Evolutionary conservation across 73 alveolate genomes (phyloP).

Genomic region (Blepharisma japonicum): DNA sequence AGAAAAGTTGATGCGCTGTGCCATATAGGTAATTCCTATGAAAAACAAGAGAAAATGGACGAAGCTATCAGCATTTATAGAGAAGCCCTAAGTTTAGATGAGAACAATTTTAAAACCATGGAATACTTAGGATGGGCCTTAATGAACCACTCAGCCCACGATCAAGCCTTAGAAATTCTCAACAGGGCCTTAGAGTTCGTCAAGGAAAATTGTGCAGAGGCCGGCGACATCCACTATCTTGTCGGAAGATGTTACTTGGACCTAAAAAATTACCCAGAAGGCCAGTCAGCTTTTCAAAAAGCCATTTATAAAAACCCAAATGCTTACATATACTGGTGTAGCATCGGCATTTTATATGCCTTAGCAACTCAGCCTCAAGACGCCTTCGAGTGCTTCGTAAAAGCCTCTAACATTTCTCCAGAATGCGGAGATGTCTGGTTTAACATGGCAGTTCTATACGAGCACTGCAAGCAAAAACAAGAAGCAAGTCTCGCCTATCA

Average conservation of each 20-base stretch:
- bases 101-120: constrained; percentile 44
- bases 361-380: constrained; percentile 41
- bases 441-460: constrained; percentile 68
- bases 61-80: constrained; percentile 58
- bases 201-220: constrained; percentile 42
- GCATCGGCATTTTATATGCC: constrained; percentile 58
- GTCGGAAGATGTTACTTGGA: constrained; percentile 58
- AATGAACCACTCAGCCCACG: constrained; percentile 37
- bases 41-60: constrained; percentile 41
- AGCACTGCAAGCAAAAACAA: constrained; percentile 67
- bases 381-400: constrained; percentile 69
- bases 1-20: constrained; percentile 62
- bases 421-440: constrained; percentile 61
- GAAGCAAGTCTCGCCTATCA: constrained; percentile 68
- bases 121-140: constrained; percentile 64
- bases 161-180: constrained; percentile 46
- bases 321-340: constrained; percentile 56
- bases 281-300: constrained; percentile 45
- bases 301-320: constrained; percentile 59
- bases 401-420: constrained; percentile 54
- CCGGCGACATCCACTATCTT: constrained; percentile 50
- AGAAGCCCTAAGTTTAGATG: constrained; percentile 57
- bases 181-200: constrained; percentile 48
- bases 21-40: constrained; percentile 64
- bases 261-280: constrained; percentile 43